Conservation (phyloP, 2,329 filamentous ascomycete species). For the Alternaria gaisen region DNA sequence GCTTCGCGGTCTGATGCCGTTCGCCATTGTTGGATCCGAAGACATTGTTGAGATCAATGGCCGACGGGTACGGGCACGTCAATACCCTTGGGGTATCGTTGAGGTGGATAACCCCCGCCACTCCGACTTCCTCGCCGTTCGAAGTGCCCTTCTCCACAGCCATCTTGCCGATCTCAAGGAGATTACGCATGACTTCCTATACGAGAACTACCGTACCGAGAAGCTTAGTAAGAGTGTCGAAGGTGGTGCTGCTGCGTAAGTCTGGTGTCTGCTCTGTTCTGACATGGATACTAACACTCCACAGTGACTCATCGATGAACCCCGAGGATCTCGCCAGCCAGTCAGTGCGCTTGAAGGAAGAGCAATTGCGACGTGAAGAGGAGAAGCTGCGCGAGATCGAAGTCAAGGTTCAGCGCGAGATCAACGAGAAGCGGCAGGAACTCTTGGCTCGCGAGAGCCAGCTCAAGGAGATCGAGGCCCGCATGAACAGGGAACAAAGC, state of each 20-base stretch:
- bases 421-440: slow-evolving; percentile 99
- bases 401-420: slow-evolving; percentile 99
- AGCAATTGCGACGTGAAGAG: slow-evolving; percentile 98
- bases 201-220: slow-evolving; percentile 99
- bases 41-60: slow-evolving; percentile 94
- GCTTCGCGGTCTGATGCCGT: slow-evolving; percentile 96
- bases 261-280: slow-evolving; percentile 41
- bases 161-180: slow-evolving; percentile 98
- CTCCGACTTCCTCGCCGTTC: slow-evolving; percentile 97
- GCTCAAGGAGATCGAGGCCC: slow-evolving; percentile 96
- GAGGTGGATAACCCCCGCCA: slow-evolving; percentile 99
- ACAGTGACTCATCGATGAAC: slow-evolving; percentile 87
- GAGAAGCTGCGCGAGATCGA: slow-evolving; percentile 99
- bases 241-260: slow-evolving; percentile 85
- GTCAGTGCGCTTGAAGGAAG: slow-evolving; percentile 98
- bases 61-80: slow-evolving; percentile 88
- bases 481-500: slow-evolving; percentile 89
- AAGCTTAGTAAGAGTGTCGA: slow-evolving; percentile 99
- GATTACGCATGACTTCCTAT: slow-evolving; percentile 99
- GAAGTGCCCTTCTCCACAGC: slow-evolving; percentile 95
- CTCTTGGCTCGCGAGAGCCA: slow-evolving; percentile 96
- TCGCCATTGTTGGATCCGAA: slow-evolving; percentile 97
- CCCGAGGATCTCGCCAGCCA: slow-evolving; percentile 96
- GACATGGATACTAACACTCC: slow-evolving; percentile 33
- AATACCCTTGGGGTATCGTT: slow-evolving; percentile 99